Evolutionary conservation across 2,329 filamentous ascomycete species (phyloP).

Genomic region (Aspergillus sojae): DNA sequence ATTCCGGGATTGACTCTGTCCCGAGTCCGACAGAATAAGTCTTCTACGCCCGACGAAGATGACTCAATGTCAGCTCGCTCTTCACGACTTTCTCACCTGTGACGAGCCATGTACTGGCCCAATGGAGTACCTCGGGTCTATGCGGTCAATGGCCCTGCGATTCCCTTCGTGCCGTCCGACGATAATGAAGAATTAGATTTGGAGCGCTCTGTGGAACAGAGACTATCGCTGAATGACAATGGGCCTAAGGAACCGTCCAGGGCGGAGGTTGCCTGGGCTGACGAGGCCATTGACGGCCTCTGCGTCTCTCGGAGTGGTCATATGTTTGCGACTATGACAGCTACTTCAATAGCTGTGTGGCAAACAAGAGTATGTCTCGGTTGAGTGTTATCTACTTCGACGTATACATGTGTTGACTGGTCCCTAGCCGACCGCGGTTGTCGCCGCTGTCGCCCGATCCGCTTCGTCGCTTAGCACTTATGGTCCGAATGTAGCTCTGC

Average conservation of each 20-base stretch:
- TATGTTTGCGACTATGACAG: conserved; percentile 84
- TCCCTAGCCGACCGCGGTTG: conserved; percentile 78
- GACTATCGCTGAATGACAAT: conserved; percentile 30
- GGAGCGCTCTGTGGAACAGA: conserved; percentile 23
- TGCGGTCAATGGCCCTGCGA: conserved; percentile 49
- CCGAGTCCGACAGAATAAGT: conserved; percentile 27
- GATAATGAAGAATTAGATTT: conserved; percentile 25
- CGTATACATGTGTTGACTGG: conserved; percentile 31
- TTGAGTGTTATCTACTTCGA: conserved; percentile 9
- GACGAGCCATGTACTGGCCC: conserved; percentile 53
- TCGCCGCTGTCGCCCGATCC: conserved; percentile 84
- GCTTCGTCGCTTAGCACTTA: conserved; percentile 77
- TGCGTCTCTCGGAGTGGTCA: conserved; percentile 78
- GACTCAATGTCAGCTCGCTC: conserved; percentile 40
- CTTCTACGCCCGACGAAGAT: conserved; percentile 33
- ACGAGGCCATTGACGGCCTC: conserved; percentile 72
- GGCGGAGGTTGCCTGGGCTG: conserved; percentile 46
- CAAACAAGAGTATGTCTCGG: conserved; percentile 75
- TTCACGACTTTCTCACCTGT: conserved; percentile 29
- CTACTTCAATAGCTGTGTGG: conserved; percentile 88
- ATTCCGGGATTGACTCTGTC: conserved; percentile 22
- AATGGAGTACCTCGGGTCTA: conserved; percentile 53
- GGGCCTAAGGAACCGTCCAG: conserved; percentile 29
- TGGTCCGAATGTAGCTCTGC: conserved; percentile 79
- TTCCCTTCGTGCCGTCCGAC: conserved; percentile 31